Evolutionary conservation across 208 protist species (phyloP).

Genomic region (Leishmania tropica): DNA sequence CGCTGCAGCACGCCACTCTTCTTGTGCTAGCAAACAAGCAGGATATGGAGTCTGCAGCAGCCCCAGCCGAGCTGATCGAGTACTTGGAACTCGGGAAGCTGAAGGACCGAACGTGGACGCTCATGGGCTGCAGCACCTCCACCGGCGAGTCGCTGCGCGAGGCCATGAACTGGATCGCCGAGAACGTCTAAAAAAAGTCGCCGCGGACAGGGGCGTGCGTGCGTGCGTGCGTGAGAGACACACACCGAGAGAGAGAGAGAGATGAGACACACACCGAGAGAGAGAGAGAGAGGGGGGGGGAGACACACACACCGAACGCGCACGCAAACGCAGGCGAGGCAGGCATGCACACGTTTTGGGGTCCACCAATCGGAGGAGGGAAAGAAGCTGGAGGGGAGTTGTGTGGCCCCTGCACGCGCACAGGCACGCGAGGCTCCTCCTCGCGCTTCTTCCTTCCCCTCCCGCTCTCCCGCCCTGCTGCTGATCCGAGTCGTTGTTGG

Average conservation of each 20-base stretch:
- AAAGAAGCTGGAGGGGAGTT: neutral
- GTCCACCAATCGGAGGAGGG: neutral
- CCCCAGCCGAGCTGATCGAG: conserved; percentile 84
- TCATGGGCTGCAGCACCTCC: conserved; percentile 94
- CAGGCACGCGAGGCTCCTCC: neutral
- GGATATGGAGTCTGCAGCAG: conserved; percentile 88
- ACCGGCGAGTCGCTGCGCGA: conserved; percentile 91
- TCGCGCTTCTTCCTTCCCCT: too few relatives aligned
- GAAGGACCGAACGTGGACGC: conserved; percentile 92
- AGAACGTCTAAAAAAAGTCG: conserved; percentile 75
- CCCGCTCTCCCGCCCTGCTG: neutral
- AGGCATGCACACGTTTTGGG: neutral
- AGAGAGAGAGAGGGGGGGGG: too few relatives aligned
- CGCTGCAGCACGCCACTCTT: conserved; percentile 84
- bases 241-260: too few relatives aligned
- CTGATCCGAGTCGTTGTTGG: neutral
- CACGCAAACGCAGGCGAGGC: neutral
- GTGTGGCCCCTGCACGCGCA: neutral
- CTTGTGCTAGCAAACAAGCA: conserved; percentile 97
- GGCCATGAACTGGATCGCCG: conserved; percentile 93
- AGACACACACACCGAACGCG: too few relatives aligned
- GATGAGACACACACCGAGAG: too few relatives aligned
- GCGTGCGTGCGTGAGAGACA: neutral
- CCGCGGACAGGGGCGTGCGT: too few relatives aligned
- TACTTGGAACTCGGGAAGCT: conserved; percentile 88